Percentiles rank a stretch among this genome's conserved stretches.
Evolutionary conservation across 129 eudicot genomes (phyloP).

Genomic region (Artemisia tridentata): DNA sequence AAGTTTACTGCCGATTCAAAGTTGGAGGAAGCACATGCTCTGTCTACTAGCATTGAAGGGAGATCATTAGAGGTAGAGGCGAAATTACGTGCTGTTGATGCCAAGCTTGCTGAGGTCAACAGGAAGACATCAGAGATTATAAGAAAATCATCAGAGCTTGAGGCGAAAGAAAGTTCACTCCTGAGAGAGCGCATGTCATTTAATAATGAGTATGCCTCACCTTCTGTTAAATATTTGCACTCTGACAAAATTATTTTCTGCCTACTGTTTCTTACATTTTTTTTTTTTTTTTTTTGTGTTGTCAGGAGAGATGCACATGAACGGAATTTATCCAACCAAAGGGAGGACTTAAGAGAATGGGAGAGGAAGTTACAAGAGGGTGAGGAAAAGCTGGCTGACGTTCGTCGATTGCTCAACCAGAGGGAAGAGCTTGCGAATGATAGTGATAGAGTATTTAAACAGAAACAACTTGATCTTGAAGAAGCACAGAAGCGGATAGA

Average conservation of each 20-base stretch:
- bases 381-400: constrained; percentile 87
- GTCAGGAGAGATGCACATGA: constrained; percentile 76
- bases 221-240: not conserved
- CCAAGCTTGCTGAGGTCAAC: constrained; percentile 93
- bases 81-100: constrained; percentile 85
- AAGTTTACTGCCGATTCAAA: constrained; percentile 90
- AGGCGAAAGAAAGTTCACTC: constrained; percentile 71
- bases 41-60: constrained; percentile 71
- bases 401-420: constrained; percentile 75
- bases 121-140: constrained; percentile 86
- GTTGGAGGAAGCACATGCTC: constrained; percentile 84
- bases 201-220: constrained; percentile 65
- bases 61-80: constrained; percentile 89
- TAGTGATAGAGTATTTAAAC: constrained; percentile 59
- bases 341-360: constrained; percentile 94
- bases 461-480: constrained; percentile 73
- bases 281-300: not conserved
- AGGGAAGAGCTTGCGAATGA: constrained; percentile 91
- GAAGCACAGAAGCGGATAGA: constrained; percentile 68
- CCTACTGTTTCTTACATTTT: constrained; percentile 10
- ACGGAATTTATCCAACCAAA: constrained; percentile 55
- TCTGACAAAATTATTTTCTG: constrained; percentile 7
- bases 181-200: constrained; percentile 80
- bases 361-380: constrained; percentile 82
- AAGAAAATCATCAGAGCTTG: constrained; percentile 66